Base-by-base conservation (phyloP, 192 early-diverging fungal genomes). In the Mortierella alpina region DNA sequence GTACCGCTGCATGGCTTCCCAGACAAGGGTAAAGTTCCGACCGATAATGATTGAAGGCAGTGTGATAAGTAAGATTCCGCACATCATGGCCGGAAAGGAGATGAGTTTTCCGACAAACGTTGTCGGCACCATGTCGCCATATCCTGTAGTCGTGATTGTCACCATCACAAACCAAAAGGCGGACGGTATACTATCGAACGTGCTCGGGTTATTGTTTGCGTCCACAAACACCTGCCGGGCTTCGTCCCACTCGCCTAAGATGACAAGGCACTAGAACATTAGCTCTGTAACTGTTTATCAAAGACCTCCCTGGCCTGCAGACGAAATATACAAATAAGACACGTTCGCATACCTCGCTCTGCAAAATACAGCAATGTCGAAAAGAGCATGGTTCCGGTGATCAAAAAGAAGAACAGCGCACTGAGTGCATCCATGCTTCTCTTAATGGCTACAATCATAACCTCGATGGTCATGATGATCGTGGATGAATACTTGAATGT, bases 11-110 rank as follows among this genome's bases (percentile, higher is more conserved):
- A 92, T 90, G 6, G 88, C 88, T 66, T 95, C 93, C 92, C 92
- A 95, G 15, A 95, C 94, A 52, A 92, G 84, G 4, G 93, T 94
- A 71, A 94, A 95, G 73, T 95, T 93, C 44, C 93, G 82, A 17
- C 94, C 94, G 42, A 95, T 92, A 66, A 95, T 94, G 62, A 95
- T 95, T 6, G 94, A 95, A 15, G 94, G 94, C 68, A 95, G 68
- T 0, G 93, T 91, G 75, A 95, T 95, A 18, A 95, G 75, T 77
- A 93, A 56, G 4, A 93, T 90, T 15, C 93, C 93, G 49, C 88
- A 90, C 84, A 93, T 91, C 91, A 95, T 93, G 53, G 92, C 91
- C 14, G 93, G 92, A 60, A 93, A 95, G 13, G 92, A 89, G 31
- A 95, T 89, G 42, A 93, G 73, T 68, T 93, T 93, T 52, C 93